Evolutionary conservation across 106 monocot species (phyloP), one percentile per base, ranked within the genome.

Genomic region (Platanthera zijinensis): DNA sequence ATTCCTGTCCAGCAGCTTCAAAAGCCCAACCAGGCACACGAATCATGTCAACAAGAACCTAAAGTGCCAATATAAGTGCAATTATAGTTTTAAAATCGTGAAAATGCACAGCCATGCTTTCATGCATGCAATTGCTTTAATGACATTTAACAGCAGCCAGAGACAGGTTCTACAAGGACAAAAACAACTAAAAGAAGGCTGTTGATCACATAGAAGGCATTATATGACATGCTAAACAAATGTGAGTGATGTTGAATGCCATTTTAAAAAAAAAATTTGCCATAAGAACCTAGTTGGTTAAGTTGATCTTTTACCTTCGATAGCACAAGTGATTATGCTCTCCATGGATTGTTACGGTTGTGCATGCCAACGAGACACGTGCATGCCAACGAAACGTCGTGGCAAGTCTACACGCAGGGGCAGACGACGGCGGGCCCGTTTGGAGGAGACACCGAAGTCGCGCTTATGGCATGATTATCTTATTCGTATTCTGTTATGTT

Each of bases 41-140:
- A 57, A 99, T 86, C 97, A 99, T 89, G 85, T 99, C 97, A 77
- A 99, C 97, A 73, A 99, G 75, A 67, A 99, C 97, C 97, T 99
- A 48, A 70, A 48, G 12, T 48, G 47, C 12, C 11, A 70, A 70
- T n/a, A 70, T 47, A 10, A 47, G 45, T 15, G 45, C 68, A 70
- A 67, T 32, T 10, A 12, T 30, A 30, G 32, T 19, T 66, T 66
- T 66, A 12, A 32, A 66, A 32, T 25, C 28, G 3, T 66, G 10
- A 66, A 64, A 66, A 66, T 30, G 21, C 30, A 66, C 32, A 30
- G 30, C 12, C 28, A 32, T 32, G 8, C 66, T 13, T 4, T 56
- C 66, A 30, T 66, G 11, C 30, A 66, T 32, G 66, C 66, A 32
- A 66, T 32, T 11, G 11, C 32, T 25, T 66, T 8, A 66, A 30